These are phyloP conservation scores for Boletellus deceptivus DNA, from an alignment of 1,284 basidiomycete species.

Conservation along the genomic window DNA sequence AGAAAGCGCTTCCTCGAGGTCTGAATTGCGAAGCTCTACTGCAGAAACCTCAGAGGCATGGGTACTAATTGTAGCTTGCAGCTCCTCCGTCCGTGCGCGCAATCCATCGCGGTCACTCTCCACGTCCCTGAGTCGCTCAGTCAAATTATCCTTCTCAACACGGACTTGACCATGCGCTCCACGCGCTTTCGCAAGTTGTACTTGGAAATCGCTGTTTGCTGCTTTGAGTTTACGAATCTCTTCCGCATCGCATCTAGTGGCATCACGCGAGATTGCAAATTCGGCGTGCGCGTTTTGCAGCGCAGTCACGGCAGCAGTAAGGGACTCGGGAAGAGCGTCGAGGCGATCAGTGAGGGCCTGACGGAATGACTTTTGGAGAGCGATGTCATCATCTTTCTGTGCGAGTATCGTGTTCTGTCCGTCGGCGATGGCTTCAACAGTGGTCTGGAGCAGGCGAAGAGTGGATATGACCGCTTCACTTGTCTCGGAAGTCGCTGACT, in stretches of 20 bases:
- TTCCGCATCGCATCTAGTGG: constrained; percentile 59
- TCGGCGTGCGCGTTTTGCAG: constrained; percentile 63
- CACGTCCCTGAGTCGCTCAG: constrained; percentile 54
- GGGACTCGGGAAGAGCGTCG: constrained; percentile 53
- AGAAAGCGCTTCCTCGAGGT: constrained; percentile 66
- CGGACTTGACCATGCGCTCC: constrained; percentile 71
- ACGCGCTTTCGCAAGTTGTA: constrained; percentile 71
- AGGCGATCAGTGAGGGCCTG: constrained; percentile 54
- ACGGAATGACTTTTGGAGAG: constrained; percentile 39
- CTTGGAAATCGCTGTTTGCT: constrained; percentile 62
- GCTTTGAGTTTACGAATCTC: constrained; percentile 56
- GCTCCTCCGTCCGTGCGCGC: constrained; percentile 51
- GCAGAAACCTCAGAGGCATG: constrained; percentile 48
- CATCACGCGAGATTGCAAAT: constrained; percentile 52
- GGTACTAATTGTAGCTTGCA: constrained; percentile 44
- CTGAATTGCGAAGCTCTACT: constrained; percentile 53
- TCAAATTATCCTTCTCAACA: constrained; percentile 74
- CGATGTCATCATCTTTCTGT: constrained; percentile 48
- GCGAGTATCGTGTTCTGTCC: constrained; percentile 45
- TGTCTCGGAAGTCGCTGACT: constrained; percentile 29
- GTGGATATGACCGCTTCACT: constrained; percentile 25
- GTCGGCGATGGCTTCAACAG: constrained; percentile 41
- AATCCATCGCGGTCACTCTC: constrained; percentile 66
- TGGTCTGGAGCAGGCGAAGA: constrained; percentile 44
- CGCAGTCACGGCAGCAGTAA: constrained; percentile 52